Evolutionary conservation across 805 yeast species (phyloP), one percentile per base, ranked within the genome.

Genomic region (Sporopachydermia quercuum): DNA sequence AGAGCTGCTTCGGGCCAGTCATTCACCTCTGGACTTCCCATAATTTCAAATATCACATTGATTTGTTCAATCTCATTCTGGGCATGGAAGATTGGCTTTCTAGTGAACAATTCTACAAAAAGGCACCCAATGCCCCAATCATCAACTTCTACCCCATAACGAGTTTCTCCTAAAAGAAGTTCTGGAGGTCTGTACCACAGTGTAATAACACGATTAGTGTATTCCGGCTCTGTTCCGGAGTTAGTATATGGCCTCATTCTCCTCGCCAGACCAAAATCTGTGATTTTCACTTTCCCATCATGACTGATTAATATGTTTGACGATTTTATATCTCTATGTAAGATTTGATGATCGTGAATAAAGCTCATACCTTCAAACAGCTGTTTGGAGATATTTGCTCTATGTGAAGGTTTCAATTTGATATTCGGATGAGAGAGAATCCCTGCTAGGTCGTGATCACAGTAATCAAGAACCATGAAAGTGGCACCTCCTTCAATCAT

Each of bases 181-280:
- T 89, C 98, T 0, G 97, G 97, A 1, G 98, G 98, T 43, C 98
- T 70, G 56, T 91, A 89, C 98, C 98, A 91, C 33, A 91, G 63
- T 0, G 98, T 91, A 40, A 91, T 91, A 34, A 91, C 97, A 41
- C 98, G 63, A 55, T 91, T 91, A 2, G 98, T 89, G 58, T 89
- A 89, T 49, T 86, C 91, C 3, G 83, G 81, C 15, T 71, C 64
- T 37, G 70, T 71, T 5, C 67, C 65, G 3, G 61, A 55, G n/a
- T n/a, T n/a, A 44, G 62, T 62, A 27, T 70, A 60, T 16, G 68
- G 64, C 50, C 75, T 77, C 83, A 82, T 78, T 40, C 72, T 74
- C 49, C 91, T 63, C 0, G 93, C 93, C 41, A 82, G 62, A 1
- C 93, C 93, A 58, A 82, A 82, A 60, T 82, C 93, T 0, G 91